Base-by-base conservation (phyloP, 306 rosid species). In the Citrullus mucosospermus region DNA sequence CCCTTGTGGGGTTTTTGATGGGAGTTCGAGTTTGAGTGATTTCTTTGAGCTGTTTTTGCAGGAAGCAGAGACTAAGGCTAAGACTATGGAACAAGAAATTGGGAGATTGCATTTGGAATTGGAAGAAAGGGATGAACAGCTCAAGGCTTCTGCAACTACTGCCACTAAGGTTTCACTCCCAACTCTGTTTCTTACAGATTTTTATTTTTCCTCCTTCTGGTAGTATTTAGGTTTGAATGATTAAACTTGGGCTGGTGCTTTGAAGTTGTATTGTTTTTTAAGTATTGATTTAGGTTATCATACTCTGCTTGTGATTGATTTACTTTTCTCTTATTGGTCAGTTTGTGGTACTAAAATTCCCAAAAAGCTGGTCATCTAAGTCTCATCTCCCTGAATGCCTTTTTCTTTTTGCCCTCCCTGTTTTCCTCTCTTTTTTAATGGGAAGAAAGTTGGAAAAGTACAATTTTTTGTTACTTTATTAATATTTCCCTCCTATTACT, bases 51-150 rank as follows among this genome's bases (percentile, higher is more conserved):
- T 28, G 75, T 75, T 61, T 63, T n/a, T 46, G 6, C 85, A 96
- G 99, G 96, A 87, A 80, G 97, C 97, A 73, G 96, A 96, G 87
- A 83, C 85, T 59, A 87, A 86, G 83, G 98, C 96, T 78, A 96
- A 88, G 85, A 81, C 44, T 82, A 88, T 96, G 98, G 96, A 96
- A 81, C 81, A 76, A 18, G 93, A 93, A 83, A 90, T 92, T 72
- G 83, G 78, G 28, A 83, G 46, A 78, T 80, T 96, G 87, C 91
- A 92, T 75, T 83, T 79, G 81, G 91, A 83, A 62, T 82, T 92
- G 90, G 91, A 90, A 67, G 91, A 90, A 70, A 90, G 86, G 85
- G 88, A 88, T 12, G 79, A 84, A 72, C 88, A 88, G 78, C 93
- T 92, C 84, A 91, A 88, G 74, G 91, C 88, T 71, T 90, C 99